These are phyloP conservation scores for Sporisorium iseilematis-ciliati DNA, from an alignment of 1,284 basidiomycete genomes.

Conservation along the genomic window DNA sequence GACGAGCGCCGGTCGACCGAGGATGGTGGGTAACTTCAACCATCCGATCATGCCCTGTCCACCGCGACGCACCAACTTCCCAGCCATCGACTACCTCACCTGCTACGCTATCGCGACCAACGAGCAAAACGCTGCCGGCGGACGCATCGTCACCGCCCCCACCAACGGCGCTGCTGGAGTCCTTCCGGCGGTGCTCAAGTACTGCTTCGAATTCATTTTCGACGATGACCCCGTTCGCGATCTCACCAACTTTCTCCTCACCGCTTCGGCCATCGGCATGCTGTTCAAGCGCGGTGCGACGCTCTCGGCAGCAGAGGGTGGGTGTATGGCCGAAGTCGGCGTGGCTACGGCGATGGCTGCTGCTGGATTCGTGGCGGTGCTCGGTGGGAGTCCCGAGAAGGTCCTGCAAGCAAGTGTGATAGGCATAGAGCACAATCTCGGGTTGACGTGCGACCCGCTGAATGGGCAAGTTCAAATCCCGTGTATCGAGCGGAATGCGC, in stretches of 20 bases:
- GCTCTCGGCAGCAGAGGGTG: slow-evolving; percentile 87
- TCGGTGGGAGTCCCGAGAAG: slow-evolving; percentile 69
- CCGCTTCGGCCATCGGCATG: slow-evolving; percentile 90
- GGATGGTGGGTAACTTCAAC: slow-evolving; percentile 81
- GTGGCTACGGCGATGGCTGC: slow-evolving; percentile 92
- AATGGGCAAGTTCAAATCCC: slow-evolving; percentile 89
- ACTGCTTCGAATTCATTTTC: slow-evolving; percentile 81
- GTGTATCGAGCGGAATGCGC: slow-evolving; percentile 83
- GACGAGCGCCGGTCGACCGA: slow-evolving; percentile 6
- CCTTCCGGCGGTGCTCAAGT: slow-evolving; percentile 87
- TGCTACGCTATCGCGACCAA: slow-evolving; percentile 71
- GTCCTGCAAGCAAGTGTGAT: slow-evolving; percentile 88
- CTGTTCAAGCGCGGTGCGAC: slow-evolving; percentile 96
- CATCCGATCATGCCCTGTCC: slow-evolving; percentile 78
- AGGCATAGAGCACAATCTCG: slow-evolving; percentile 76
- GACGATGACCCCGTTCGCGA: slow-evolving; percentile 85
- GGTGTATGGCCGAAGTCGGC: slow-evolving; percentile 71
- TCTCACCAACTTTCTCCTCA: slow-evolving; percentile 85
- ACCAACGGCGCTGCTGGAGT: slow-evolving; percentile 83
- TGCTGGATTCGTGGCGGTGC: slow-evolving; percentile 89
- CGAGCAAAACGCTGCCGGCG: slow-evolving; percentile 88
- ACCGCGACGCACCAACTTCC: slow-evolving; percentile 81
- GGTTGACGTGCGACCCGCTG: slow-evolving; percentile 62
- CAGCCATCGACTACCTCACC: slow-evolving; percentile 90
- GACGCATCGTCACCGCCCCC: slow-evolving; percentile 92